phyloP scores from a whole-genome alignment of 208 protist species.

The Porcisia deanei region DNA sequence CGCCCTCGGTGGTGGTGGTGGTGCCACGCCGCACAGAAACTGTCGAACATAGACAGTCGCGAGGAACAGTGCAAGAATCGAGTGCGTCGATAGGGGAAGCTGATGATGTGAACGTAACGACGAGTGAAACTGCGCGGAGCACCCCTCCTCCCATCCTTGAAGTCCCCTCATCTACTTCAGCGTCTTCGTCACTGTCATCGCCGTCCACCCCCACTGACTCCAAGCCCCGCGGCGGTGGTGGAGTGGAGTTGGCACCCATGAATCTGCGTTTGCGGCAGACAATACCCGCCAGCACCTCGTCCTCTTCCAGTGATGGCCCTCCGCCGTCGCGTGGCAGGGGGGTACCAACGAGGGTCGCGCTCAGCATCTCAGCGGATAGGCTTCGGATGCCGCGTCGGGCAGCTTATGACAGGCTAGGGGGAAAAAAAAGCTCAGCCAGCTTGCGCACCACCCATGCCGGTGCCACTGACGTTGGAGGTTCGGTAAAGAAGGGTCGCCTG shows the following conservation, averaged over 20 bases:
- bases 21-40: not conserved
- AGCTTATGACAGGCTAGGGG: not conserved
- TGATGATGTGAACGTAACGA: not conserved
- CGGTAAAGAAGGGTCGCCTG: not conserved
- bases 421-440: not conserved
- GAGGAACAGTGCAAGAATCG: not conserved
- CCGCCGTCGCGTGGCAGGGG: not conserved
- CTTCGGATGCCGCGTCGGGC: not conserved
- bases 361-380: not conserved
- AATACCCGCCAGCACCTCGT: not conserved
- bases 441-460: not conserved
- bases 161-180: slow-evolving; percentile 5
- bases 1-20: not conserved
- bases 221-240: not conserved
- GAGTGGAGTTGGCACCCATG: slow-evolving; percentile 5
- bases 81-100: not conserved
- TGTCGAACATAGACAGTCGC: not conserved
- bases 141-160: not conserved
- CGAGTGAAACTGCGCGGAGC: not conserved
- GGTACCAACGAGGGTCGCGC: not conserved
- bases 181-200: slow-evolving; percentile 16
- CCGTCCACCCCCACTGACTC: slow-evolving; percentile 10
- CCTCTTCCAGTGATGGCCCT: not conserved
- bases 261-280: slow-evolving; percentile 5
- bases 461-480: not conserved